Conservation (phyloP, 2,329 filamentous ascomycete genomes). For the Fusarium tanahbumbuense region DNA sequence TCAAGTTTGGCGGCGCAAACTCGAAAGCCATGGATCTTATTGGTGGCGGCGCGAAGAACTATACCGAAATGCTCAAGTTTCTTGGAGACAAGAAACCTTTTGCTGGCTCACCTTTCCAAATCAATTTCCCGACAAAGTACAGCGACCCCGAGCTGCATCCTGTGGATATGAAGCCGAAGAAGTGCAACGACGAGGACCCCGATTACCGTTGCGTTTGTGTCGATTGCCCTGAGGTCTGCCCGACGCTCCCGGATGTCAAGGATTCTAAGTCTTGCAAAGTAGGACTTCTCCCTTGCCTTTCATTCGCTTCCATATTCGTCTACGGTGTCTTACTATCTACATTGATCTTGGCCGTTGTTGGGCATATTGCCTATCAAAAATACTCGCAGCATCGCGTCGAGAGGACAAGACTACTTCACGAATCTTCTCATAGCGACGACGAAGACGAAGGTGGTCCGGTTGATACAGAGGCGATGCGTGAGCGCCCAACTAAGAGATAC, state of each 20-base stretch:
- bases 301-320: slow-evolving; percentile 88
- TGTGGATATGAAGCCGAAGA: slow-evolving; percentile 78
- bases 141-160: slow-evolving; percentile 77
- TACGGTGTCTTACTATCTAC: slow-evolving; percentile 81
- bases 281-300: slow-evolving; percentile 89
- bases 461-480: slow-evolving; percentile 79
- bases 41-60: slow-evolving; percentile 93
- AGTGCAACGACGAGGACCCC: slow-evolving; percentile 90
- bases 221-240: slow-evolving; percentile 89
- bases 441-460: slow-evolving; percentile 89
- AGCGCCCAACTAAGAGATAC: slow-evolving; percentile 83
- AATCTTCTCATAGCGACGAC: slow-evolving; percentile 85
- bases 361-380: slow-evolving; percentile 79
- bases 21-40: slow-evolving; percentile 96
- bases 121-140: slow-evolving; percentile 82
- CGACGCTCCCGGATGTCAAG: slow-evolving; percentile 80
- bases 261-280: slow-evolving; percentile 80
- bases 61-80: slow-evolving; percentile 87
- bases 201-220: slow-evolving; percentile 91
- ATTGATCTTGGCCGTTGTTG: slow-evolving; percentile 73
- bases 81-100: slow-evolving; percentile 86
- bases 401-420: slow-evolving; percentile 86
- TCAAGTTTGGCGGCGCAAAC: slow-evolving; percentile 96
- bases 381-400: slow-evolving; percentile 82
- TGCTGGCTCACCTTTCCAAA: slow-evolving; percentile 95